Conservation (phyloP, 306 rosid species). For the Heteromeles arbutifolia region DNA sequence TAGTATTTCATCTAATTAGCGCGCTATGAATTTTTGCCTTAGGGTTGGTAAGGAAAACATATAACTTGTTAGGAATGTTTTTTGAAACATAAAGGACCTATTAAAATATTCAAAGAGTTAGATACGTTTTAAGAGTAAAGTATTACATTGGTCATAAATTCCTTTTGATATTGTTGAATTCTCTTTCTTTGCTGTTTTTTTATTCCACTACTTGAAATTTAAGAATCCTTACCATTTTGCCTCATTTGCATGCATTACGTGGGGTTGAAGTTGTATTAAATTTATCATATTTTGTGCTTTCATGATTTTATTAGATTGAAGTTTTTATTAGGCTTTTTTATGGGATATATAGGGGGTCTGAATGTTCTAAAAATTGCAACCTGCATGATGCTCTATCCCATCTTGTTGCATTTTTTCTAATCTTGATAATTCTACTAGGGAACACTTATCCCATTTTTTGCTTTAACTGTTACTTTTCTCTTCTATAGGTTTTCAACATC, state of each 20-base stretch:
- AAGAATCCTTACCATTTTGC: background rate
- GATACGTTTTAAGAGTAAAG: background rate
- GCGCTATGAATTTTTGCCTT: background rate
- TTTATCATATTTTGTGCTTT: background rate
- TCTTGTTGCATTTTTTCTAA: background rate
- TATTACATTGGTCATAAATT: background rate
- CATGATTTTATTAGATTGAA: background rate
- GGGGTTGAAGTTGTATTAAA: background rate
- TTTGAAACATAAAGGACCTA: background rate
- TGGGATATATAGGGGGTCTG: background rate
- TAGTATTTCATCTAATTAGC: background rate
- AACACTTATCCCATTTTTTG: slow-evolving; percentile 1
- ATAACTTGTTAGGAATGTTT: background rate
- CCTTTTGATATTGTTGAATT: background rate
- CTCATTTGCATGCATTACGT: background rate
- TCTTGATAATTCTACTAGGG: background rate
- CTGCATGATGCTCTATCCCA: background rate
- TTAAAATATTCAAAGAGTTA: background rate
- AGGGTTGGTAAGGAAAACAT: background rate
- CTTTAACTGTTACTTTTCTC: slow-evolving; percentile 19
- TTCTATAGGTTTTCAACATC: slow-evolving; percentile 64
- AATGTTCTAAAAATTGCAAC: background rate
- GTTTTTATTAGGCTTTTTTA: background rate
- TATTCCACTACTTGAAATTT: background rate
- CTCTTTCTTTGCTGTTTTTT: background rate